Evolutionary conservation across 2,329 filamentous ascomycete species (phyloP), one percentile per base, ranked within the genome.

Genomic region (Aureobasidium sp.): DNA sequence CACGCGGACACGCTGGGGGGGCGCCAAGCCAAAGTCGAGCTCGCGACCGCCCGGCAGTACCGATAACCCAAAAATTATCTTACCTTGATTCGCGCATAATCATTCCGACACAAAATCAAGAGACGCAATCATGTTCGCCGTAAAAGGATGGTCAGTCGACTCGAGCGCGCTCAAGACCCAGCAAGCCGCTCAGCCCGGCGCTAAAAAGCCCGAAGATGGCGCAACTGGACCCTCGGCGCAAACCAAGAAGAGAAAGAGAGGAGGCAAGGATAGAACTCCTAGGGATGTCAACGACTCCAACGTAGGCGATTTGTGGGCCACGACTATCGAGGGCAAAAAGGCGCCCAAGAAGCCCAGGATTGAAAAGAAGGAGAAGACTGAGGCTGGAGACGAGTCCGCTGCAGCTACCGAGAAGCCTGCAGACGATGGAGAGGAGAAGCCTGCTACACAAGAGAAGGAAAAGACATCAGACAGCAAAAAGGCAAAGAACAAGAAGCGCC

Each of bases 81-180:
- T 36, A 52, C 48, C 48, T 52, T 37, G 34, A 52, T 36, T 7
- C 15, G 2, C 2, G 12, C 10, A 27, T 6, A 39, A 52, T 12
- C 50, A 39, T 6, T 37, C 12, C 2, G 34, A 17, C 2, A 27
- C 50, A 26, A n/a, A 52, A n/a, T 1, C 8, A 8, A 34, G 7
- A 46, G 6, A 0, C 20, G 12, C 55, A 36, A 58, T 26, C 13
- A 93, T 97, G 93, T 97, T 97, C 75, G 87, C 91, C 10, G 92
- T 97, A 34, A 89, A 90, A 70, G 94, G 94, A 68, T 97, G 93
- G 92, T 90, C 90, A 42, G 81, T 97, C 39, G 85, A 90, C 62
- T 82, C 87, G 65, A 84, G 86, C 67, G 79, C 78, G 58, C 83
- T 95, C 66, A 91, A 90, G 75, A 76, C 84, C 34, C 90, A 96